A percentile compares a stretch with the other conserved stretches of the same genome.
Evolutionary conservation across 192 early-diverging fungal species (phyloP).

Genomic region (Gamsiella multidivaricata): DNA sequence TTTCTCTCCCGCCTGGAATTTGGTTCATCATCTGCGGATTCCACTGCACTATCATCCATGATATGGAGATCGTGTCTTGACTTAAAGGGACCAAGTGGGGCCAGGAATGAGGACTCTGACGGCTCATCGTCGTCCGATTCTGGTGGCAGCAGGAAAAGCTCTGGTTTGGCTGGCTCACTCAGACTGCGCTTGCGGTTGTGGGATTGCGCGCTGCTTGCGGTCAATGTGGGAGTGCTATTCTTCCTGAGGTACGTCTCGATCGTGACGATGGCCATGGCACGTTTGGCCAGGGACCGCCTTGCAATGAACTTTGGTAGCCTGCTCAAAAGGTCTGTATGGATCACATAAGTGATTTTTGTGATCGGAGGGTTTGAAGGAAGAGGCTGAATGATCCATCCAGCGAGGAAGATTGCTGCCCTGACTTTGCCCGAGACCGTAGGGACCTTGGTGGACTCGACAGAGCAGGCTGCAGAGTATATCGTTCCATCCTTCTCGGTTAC

Average conservation of each 20-base stretch:
- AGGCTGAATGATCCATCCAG: conserved; percentile 69
- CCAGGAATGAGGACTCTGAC: conserved; percentile 15
- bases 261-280: conserved; percentile 61
- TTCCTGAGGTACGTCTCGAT: conserved; percentile 63
- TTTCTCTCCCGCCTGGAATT: not conserved
- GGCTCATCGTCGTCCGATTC: conserved; percentile 29
- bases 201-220: not conserved
- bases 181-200: conserved; percentile 26
- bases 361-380: conserved; percentile 55
- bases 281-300: conserved; percentile 59
- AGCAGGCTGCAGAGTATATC: conserved; percentile 61
- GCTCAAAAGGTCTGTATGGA: conserved; percentile 63
- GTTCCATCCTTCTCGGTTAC: conserved; percentile 56
- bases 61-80: not conserved
- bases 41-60: not conserved
- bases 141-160: conserved; percentile 20
- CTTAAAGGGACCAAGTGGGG: conserved; percentile 11
- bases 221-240: conserved; percentile 38
- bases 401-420: conserved; percentile 55
- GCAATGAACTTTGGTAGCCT: conserved; percentile 65
- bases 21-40: not conserved
- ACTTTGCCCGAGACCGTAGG: conserved; percentile 56
- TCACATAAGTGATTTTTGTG: conserved; percentile 64
- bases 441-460: conserved; percentile 58
- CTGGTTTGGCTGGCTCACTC: conserved; percentile 38